Evolutionary conservation across 1,284 basidiomycete species (phyloP).

Genomic region (Trichosporon inkin): DNA sequence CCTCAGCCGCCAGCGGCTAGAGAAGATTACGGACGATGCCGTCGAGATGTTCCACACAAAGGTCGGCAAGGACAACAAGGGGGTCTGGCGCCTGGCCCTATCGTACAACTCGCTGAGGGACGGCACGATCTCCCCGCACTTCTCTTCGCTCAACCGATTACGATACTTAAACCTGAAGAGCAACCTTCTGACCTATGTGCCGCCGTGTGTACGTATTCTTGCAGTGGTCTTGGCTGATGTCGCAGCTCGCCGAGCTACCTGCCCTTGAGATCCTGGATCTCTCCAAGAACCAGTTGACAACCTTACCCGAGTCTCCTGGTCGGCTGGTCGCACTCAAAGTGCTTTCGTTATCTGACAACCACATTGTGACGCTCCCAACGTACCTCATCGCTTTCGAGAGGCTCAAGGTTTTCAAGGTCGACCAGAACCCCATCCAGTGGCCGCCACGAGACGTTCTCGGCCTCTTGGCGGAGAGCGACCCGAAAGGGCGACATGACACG

Average conservation of each 20-base stretch:
- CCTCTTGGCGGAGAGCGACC: constrained; percentile 12
- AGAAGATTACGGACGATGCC: constrained; percentile 67
- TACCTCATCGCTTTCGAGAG: constrained; percentile 72
- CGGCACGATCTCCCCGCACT: constrained; percentile 68
- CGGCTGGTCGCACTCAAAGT: constrained; percentile 78
- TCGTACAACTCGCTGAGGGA: constrained; percentile 73
- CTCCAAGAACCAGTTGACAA: constrained; percentile 83
- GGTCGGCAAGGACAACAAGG: constrained; percentile 56
- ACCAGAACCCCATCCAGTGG: constrained; percentile 91
- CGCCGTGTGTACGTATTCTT: constrained; percentile 67
- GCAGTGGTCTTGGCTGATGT: neutral
- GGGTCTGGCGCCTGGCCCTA: constrained; percentile 74
- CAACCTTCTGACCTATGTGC: constrained; percentile 79
- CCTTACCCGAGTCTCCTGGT: constrained; percentile 74
- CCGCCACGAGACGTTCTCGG: constrained; percentile 52
- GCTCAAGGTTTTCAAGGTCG: constrained; percentile 77
- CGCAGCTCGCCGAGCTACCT: constrained; percentile 75
- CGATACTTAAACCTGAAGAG: constrained; percentile 91
- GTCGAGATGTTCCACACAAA: constrained; percentile 63
- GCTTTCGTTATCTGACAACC: constrained; percentile 82
- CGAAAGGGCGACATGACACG: constrained; percentile 8
- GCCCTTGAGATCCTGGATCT: constrained; percentile 92
- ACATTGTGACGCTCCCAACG: constrained; percentile 68
- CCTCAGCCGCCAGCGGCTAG: constrained; percentile 66
- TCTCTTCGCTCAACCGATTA: constrained; percentile 69